phyloP scores from a whole-genome alignment of 2,329 filamentous ascomycete species.

The Colletotrichum sp. region DNA sequence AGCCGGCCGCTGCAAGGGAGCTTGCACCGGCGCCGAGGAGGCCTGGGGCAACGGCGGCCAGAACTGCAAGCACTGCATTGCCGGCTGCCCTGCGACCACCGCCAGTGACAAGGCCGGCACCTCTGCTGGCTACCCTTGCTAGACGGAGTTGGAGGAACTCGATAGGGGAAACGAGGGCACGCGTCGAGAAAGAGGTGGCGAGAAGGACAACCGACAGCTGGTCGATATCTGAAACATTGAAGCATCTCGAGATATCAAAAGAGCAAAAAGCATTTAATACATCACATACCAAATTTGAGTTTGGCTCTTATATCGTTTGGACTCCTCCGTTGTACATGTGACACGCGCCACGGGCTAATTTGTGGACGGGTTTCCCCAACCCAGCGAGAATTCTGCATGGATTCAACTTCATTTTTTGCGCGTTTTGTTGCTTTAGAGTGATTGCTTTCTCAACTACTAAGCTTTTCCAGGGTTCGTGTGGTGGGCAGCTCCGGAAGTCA shows the following conservation, averaged over 20 bases:
- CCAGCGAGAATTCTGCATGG: neutral
- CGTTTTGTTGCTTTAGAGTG: neutral
- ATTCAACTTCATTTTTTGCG: neutral
- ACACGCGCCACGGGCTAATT: neutral
- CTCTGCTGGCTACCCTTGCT: neutral
- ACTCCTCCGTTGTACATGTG: neutral
- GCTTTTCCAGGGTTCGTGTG: neutral
- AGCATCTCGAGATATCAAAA: neutral
- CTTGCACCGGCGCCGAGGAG: neutral
- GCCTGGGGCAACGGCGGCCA: neutral
- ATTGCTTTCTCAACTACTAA: neutral
- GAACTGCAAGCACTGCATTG: neutral
- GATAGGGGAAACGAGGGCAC: fast-evolving
- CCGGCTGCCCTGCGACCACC: neutral
- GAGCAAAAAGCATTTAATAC: neutral
- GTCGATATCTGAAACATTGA: neutral
- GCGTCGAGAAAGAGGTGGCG: neutral
- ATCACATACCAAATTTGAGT: neutral
- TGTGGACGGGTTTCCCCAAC: neutral
- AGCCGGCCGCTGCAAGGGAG: neutral
- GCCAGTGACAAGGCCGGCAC: neutral
- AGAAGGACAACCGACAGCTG: neutral
- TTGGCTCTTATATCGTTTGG: neutral
- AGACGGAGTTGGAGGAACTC: neutral
- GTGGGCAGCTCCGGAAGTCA: neutral